phyloP scores from a whole-genome alignment of 2,329 filamentous ascomycete genomes.

The Trichoderma aggressivum region DNA sequence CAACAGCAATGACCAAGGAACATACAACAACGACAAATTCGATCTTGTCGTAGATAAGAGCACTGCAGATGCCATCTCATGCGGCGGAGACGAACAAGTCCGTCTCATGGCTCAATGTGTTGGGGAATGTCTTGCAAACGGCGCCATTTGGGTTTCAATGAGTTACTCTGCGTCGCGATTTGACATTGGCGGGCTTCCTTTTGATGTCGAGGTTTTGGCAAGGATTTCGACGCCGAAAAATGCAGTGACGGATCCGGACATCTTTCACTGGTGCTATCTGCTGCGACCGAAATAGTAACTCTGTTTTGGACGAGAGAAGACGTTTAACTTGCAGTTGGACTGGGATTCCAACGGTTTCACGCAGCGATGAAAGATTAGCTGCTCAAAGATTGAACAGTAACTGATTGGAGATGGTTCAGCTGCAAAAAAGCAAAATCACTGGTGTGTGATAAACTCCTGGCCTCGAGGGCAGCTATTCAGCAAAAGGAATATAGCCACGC shows the following conservation, averaged over 20 bases:
- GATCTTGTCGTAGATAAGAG: conserved; percentile 49
- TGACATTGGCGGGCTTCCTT: conserved; percentile 36
- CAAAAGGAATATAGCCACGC: background rate
- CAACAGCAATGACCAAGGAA: background rate
- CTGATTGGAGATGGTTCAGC: background rate
- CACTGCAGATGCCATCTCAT: conserved; percentile 48
- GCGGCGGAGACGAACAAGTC: conserved; percentile 39
- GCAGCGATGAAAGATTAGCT: background rate
- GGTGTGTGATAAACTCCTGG: background rate
- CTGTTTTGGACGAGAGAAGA: too few relatives aligned
- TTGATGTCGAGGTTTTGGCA: conserved; percentile 41
- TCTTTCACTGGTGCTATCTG: conserved; percentile 46
- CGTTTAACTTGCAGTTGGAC: background rate
- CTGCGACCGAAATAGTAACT: conserved; percentile 32
- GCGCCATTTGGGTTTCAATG: conserved; percentile 46
- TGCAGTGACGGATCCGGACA: conserved; percentile 42
- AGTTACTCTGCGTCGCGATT: conserved; percentile 46
- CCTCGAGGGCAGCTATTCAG: background rate
- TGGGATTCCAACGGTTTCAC: background rate
- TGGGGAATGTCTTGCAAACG: conserved; percentile 32
- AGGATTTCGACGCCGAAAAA: conserved; percentile 42
- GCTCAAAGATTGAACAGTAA: background rate
- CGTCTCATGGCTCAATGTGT: conserved; percentile 39
- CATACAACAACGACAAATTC: conserved; percentile 27
- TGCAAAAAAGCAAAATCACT: background rate